Conservation (phyloP, 2,329 filamentous ascomycete species). For the Aureobasidium sp. region DNA sequence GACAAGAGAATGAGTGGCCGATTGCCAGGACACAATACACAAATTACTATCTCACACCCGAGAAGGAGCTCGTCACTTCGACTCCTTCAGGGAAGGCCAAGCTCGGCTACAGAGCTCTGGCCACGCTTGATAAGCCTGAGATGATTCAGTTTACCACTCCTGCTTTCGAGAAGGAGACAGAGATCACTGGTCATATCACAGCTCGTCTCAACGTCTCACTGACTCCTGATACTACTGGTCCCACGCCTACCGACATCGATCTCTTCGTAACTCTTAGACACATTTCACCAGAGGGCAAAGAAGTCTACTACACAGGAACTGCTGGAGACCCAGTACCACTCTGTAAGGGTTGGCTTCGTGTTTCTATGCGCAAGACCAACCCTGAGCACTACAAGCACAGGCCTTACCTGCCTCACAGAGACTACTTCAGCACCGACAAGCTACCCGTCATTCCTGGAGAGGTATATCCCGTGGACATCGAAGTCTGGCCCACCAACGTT, state of each 20-base stretch:
- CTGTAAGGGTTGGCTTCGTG: slow-evolving; percentile 56
- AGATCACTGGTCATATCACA: slow-evolving; percentile 58
- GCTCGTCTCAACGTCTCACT: slow-evolving; percentile 56
- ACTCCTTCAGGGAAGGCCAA: slow-evolving; percentile 25
- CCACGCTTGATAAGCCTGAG: slow-evolving; percentile 45
- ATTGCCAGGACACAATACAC: slow-evolving; percentile 56
- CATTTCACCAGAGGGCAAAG: slow-evolving; percentile 44
- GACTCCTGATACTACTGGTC: slow-evolving; percentile 29
- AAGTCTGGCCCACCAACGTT: slow-evolving; percentile 58
- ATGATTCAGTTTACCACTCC: slow-evolving; percentile 48
- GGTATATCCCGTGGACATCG: slow-evolving; percentile 52
- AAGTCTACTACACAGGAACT: slow-evolving; percentile 58
- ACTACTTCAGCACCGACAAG: slow-evolving; percentile 51
- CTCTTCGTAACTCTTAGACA: slow-evolving; percentile 55
- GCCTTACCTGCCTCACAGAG: slow-evolving; percentile 47
- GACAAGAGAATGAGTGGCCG: slow-evolving; percentile 56
- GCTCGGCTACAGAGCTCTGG: slow-evolving; percentile 50
- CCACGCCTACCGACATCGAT: slow-evolving; percentile 49
- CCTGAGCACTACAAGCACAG: slow-evolving; percentile 43
- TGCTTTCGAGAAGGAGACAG: slow-evolving; percentile 51
- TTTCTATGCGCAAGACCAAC: slow-evolving; percentile 48
- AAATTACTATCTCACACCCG: slow-evolving; percentile 48
- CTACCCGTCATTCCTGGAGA: slow-evolving; percentile 46
- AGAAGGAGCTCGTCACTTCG: slow-evolving; percentile 33
- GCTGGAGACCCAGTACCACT: slow-evolving; percentile 56